Conservation (phyloP, 441 rosid genomes). For the Populus hybrid region DNA sequence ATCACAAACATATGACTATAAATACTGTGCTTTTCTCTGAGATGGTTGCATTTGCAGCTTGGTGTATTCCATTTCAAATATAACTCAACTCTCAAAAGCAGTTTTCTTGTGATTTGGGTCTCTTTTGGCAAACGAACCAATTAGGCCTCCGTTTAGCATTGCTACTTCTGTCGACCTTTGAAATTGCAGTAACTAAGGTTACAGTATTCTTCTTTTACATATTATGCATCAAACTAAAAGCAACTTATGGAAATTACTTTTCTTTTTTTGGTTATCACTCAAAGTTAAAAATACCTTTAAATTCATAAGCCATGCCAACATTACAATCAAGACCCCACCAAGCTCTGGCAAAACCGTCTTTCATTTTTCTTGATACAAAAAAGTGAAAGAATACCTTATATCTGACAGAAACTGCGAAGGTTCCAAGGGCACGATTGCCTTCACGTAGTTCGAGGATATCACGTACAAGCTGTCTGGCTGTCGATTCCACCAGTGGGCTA, state of each 20-base stretch:
- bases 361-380: not conserved
- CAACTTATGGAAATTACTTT: not conserved
- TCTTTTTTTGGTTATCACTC: not conserved
- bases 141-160: no score
- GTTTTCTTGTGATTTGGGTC: no score
- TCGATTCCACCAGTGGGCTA: slow-evolving; percentile 84
- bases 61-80: no score
- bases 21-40: no score
- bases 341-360: not conserved
- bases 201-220: no score
- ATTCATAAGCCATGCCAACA: not conserved
- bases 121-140: no score
- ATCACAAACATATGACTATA: no score
- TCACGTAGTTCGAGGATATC: slow-evolving; percentile 75
- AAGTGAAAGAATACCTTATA: slow-evolving; percentile 53
- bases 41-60: no score
- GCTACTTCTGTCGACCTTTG: no score
- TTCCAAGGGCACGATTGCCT: slow-evolving; percentile 72
- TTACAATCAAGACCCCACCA: not conserved
- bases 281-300: not conserved
- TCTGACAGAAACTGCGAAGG: slow-evolving; percentile 60
- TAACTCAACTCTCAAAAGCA: no score
- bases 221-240: not conserved
- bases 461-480: slow-evolving; percentile 74
- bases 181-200: not conserved